A percentile compares a stretch with the other conserved stretches of the same genome.
Evolutionary conservation across 108 stramenopile genomes (phyloP).

Genomic region (Seminavis robusta): DNA sequence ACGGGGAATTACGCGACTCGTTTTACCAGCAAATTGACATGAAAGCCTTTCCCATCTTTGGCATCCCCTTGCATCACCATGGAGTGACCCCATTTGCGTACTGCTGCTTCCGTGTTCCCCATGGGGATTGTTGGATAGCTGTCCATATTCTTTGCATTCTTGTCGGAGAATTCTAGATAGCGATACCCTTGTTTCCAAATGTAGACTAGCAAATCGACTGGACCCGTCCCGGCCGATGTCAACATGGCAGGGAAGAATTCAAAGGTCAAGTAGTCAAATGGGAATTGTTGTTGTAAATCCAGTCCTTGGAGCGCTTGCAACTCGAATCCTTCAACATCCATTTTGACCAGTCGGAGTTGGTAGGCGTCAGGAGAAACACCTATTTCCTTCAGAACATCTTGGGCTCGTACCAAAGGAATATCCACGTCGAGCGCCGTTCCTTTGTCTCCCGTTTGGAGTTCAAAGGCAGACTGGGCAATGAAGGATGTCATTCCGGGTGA

Average conservation of each 20-base stretch:
- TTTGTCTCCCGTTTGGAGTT: not conserved
- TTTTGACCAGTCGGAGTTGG: constrained; percentile 1
- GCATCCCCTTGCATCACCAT: too few relatives aligned
- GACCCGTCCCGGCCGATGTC: not conserved
- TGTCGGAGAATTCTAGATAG: too few relatives aligned
- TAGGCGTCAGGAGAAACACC: not conserved
- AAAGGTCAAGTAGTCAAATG: constrained; percentile 9
- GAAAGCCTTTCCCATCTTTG: too few relatives aligned
- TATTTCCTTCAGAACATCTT: not conserved
- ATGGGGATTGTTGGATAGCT: too few relatives aligned
- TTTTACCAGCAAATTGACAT: too few relatives aligned
- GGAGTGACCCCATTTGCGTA: too few relatives aligned
- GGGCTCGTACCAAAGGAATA: not conserved
- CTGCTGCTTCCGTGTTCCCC: too few relatives aligned
- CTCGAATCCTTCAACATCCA: constrained; percentile 16
- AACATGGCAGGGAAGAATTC: constrained; percentile 15
- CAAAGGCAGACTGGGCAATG: not conserved
- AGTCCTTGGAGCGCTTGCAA: constrained; percentile 7
- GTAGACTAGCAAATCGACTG: constrained; percentile 5
- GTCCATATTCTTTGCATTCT: too few relatives aligned
- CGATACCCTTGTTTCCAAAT: not conserved
- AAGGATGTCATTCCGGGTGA: constrained; percentile 7
- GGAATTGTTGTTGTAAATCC: constrained; percentile 4
- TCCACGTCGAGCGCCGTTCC: not conserved
- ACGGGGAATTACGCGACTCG: too few relatives aligned